Base-by-base conservation (phyloP, 805 yeast genomes). In the Teunomyces panamensis region DNA sequence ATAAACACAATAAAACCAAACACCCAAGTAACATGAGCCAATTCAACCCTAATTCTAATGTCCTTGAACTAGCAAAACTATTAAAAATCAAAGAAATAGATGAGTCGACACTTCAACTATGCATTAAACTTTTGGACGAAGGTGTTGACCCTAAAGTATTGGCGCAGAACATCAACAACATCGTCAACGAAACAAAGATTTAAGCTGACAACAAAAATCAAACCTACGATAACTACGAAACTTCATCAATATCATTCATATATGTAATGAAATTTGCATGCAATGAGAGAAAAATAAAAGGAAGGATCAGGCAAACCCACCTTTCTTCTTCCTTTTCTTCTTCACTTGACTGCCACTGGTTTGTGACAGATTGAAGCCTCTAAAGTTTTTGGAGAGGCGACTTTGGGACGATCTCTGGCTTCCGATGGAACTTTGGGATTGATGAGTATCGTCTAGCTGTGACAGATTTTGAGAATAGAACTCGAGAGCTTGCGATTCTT, bases 281-380 rank as follows among this genome's bases (percentile, higher is more conserved):
- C 14, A 16, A 14, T 42, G 13, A 28, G 30, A 29, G 20, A 9
- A 29, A 27, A 16, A 27, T 11, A 45, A 46, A 33, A 30, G 37
- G 35, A 46, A 32, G 28, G 24, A 37, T 57, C 56, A 78, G 26
- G 74, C 75, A 60, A 79, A 79, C 3, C 83, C 83, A 11, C 80
- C 73, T 48, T 72, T 69, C 52, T 68, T 73, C 57, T 73, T 76
- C 65, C 73, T 77, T 55, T 65, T 70, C 55, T 63, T 67, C 48
- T 47, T 48, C 26, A 39, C 39, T 33, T 55, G 55, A 13, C 56
- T 50, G 1, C 43, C 49, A 30, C 14, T 37, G 3, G 24, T 20
- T 46, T 47, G 54, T 14, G 54, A 51, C 5, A 42, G 29, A 20
- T 28, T 34, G 27, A 42, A 13, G 44, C 24, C 20, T 36, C 39